Percentiles rank a stretch among this genome's conserved stretches.
Evolutionary conservation across 1,284 basidiomycete genomes (phyloP).

Genomic region (Rhodotorula sp.): DNA sequence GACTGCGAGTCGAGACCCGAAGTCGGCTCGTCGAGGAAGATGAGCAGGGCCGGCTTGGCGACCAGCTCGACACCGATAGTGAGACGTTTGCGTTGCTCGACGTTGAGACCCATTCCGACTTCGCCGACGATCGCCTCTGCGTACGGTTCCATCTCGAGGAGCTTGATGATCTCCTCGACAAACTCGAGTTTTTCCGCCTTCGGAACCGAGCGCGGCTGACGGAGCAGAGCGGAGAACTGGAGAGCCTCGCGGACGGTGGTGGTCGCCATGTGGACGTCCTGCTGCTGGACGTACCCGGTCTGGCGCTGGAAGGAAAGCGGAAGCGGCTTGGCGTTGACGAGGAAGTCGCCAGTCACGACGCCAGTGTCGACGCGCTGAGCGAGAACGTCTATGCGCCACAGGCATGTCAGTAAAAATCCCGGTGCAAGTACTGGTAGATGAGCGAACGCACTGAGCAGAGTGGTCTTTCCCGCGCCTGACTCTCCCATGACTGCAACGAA

Average conservation of each 20-base stretch:
- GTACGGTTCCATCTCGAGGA: slow-evolving; percentile 70
- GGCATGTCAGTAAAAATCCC: slow-evolving; percentile 47
- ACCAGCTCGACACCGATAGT: slow-evolving; percentile 64
- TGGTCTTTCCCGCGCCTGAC: slow-evolving; percentile 61
- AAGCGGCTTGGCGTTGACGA: slow-evolving; percentile 72
- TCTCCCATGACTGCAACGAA: slow-evolving; percentile 57
- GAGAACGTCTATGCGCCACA: slow-evolving; percentile 60
- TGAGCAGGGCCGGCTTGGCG: slow-evolving; percentile 67
- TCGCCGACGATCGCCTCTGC: slow-evolving; percentile 74
- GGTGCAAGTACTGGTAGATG: background rate
- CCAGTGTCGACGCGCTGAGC: slow-evolving; percentile 73
- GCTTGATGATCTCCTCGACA: slow-evolving; percentile 72
- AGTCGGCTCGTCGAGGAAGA: slow-evolving; percentile 70
- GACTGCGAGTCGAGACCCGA: slow-evolving; percentile 75
- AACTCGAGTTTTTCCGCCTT: slow-evolving; percentile 73
- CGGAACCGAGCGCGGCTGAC: slow-evolving; percentile 68
- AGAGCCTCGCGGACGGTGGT: slow-evolving; percentile 75
- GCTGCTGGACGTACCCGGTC: slow-evolving; percentile 49
- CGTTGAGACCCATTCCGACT: slow-evolving; percentile 58
- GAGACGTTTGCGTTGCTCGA: slow-evolving; percentile 71
- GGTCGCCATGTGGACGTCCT: slow-evolving; percentile 44
- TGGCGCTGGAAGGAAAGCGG: slow-evolving; percentile 72
- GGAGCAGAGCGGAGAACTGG: slow-evolving; percentile 73
- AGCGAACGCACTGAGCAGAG: slow-evolving; percentile 9
- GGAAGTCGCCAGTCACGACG: slow-evolving; percentile 70